Evolutionary conservation across 352 stramenopile species (phyloP), one percentile per base, ranked within the genome.

Genomic region (Phytophthora litchii): DNA sequence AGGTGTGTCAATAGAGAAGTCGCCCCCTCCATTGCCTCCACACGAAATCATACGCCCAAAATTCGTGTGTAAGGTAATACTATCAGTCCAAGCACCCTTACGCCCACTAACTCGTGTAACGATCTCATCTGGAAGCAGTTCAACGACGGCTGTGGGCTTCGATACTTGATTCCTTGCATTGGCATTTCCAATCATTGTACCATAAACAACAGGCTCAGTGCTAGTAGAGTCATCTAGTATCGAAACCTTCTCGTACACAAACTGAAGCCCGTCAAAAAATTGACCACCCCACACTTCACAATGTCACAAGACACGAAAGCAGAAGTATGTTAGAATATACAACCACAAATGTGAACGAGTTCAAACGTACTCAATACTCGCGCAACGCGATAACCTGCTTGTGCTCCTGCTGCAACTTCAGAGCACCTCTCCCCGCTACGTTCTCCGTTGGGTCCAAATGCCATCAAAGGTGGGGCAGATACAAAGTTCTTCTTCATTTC

Each of bases 71-170:
- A 95, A 29, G 1, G 54, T 55, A n/a, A 95, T 46, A 16, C 53
- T 70, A 42, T 95, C 86, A 3, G 64, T 92, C 86, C 86, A 95
- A 41, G 82, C 83, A 6, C 86, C 86, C 27, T 89, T 91, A 1
- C 80, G 75, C 12, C 86, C 86, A 45, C 65, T 66, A 11, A 93
- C 49, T 31, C 56, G 44, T 1, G 55, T 63, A 27, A 95, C 58
- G 17, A 78, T 60, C 47, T 95, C 86, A 21, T 80, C 69, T 17
- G 58, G 47, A 14, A 86, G 38, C 19, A 95, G 42, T 1, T 60
- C 48, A n/a, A 87, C 42, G 2, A 54, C 65, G 0, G 62, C 35
- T 16, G 76, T 79, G 0, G 83, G 72, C 10, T 76, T 59, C 0
- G 59, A 60, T n/a, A 49, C 46, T 36, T 64, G 42, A 1, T 43